These are phyloP conservation scores for Rubroshorea leprosula DNA, from an alignment of 345 rosid species.

Conservation along the genomic window DNA sequence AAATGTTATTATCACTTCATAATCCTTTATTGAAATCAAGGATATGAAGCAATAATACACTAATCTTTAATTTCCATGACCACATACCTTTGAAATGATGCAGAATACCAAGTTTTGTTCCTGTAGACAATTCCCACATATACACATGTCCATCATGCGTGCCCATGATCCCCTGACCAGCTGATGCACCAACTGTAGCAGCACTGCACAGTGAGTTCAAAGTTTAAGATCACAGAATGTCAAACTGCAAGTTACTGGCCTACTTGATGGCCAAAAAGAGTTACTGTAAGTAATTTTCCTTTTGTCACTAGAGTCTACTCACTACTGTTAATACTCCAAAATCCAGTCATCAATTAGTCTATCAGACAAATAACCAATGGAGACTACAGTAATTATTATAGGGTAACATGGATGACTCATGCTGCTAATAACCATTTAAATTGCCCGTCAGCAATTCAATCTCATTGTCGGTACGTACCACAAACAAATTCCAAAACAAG, in stretches of 20 bases:
- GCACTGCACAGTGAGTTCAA: conserved; percentile 43
- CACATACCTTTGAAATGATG: conserved; percentile 69
- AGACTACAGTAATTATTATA: not conserved
- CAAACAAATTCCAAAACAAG: too few relatives aligned
- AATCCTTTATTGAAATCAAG: not conserved
- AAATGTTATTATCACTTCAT: not conserved
- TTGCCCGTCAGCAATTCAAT: too few relatives aligned
- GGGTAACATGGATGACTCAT: conserved; percentile 13
- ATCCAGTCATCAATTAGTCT: not conserved
- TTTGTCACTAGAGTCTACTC: too few relatives aligned
- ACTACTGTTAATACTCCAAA: not conserved
- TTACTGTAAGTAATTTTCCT: not conserved
- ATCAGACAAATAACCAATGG: not conserved
- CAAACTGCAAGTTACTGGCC: not conserved
- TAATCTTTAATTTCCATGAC: not conserved
- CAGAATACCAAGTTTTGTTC: conserved; percentile 51
- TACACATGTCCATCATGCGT: conserved; percentile 67
- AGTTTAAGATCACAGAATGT: conserved; percentile 1
- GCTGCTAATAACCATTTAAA: too few relatives aligned
- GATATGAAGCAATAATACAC: not conserved
- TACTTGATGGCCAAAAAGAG: not conserved
- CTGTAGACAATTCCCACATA: conserved; percentile 66
- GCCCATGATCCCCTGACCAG: conserved; percentile 66
- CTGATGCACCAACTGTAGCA: conserved; percentile 36
- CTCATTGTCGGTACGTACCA: too few relatives aligned